Evolutionary conservation across 1,284 basidiomycete species (phyloP), one percentile per base, ranked within the genome.

Genomic region (Naganishia sp.): DNA sequence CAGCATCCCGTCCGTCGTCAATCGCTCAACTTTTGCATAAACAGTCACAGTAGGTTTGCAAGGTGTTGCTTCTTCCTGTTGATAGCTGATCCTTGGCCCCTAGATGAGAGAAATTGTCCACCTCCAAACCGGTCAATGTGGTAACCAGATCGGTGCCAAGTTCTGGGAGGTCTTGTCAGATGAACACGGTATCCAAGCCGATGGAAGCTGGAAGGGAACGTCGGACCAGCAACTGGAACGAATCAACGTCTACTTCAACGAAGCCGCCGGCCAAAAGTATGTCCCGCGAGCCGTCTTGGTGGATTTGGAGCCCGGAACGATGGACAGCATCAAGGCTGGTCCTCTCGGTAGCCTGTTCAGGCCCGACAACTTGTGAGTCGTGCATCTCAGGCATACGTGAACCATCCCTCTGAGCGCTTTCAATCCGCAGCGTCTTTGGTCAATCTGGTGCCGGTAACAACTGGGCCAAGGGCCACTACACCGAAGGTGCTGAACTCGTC

Each of bases 161-260:
- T 66, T 66, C 65, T 66, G 65, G 65, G 65, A 66, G 43, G 65
- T 66, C 65, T 88, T 98, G 78, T 94, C 92, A 68, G 93, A 97
- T 81, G 94, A 98, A 85, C 94, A 98, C 81, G 92, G 92, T 77
- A 93, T 97, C 81, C 91, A 91, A 81, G 84, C 84, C 80, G 53
- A 51, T 25, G n/a, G 45, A 58, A 72, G 53, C 69, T 98, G 97
- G 87, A 89, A 90, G 82, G 95, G 95, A 76, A 92, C 81, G 80
- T 90, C 90, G 79, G 94, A 97, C 82, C 87, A 93, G 74, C 95
- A 98, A 83, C 89, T 98, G 74, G 95, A 98, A 83, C 90, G 94
- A 74, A 96, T 97, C 83, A 90, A 89, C 75, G 92, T 94, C 72
- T 95, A 94, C 85, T 95, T 92, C 83, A 94, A 94, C 77, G 90